Conservation (phyloP, 2,329 filamentous ascomycete species). For the Paecilomyces variotii region DNA sequence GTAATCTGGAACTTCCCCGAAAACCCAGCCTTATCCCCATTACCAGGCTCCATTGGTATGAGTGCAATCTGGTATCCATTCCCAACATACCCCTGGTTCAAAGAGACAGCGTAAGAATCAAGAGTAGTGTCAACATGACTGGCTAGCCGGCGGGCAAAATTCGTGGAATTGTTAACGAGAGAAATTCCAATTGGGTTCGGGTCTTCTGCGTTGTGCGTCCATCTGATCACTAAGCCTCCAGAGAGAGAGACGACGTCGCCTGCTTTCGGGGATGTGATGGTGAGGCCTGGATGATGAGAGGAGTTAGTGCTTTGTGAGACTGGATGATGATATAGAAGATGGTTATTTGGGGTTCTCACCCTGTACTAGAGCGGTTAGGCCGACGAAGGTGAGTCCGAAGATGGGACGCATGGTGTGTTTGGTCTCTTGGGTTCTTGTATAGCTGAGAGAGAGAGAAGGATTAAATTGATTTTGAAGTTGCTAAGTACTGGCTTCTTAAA, state of each 20-base stretch:
- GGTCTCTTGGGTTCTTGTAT: not conserved
- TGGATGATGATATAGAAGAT: not conserved
- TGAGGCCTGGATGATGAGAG: not conserved
- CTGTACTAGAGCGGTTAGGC: not conserved
- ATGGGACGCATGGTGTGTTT: not conserved
- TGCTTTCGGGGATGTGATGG: not conserved
- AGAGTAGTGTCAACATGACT: not conserved
- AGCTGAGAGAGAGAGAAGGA: not conserved
- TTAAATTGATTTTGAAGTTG: not conserved
- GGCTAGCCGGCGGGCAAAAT: not conserved
- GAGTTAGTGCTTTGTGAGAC: not conserved
- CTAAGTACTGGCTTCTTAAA: not conserved
- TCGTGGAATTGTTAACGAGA: not conserved
- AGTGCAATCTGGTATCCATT: not conserved
- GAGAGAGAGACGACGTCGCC: not conserved
- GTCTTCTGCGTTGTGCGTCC: not conserved
- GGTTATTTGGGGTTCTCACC: not conserved
- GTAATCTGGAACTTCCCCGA: not conserved
- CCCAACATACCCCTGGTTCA: not conserved
- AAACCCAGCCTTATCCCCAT: not conserved
- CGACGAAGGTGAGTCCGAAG: not conserved
- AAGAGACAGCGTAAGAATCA: not conserved
- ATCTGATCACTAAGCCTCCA: not conserved
- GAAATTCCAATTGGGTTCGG: not conserved
- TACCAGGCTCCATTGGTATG: not conserved